Evolutionary conservation across 2,329 filamentous ascomycete species (phyloP).

Genomic region (Septoria linicola): DNA sequence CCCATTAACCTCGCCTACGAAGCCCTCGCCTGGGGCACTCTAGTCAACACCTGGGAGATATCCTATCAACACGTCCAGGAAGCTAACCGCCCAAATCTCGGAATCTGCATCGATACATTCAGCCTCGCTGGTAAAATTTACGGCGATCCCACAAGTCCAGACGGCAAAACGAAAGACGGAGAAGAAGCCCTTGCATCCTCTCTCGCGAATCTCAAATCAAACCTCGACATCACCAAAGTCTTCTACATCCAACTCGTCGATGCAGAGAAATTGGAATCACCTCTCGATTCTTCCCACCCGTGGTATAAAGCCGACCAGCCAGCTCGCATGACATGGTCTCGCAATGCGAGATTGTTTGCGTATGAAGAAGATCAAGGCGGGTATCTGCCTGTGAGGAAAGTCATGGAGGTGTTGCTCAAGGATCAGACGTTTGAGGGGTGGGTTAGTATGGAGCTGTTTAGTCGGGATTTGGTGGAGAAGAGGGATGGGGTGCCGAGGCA

Average conservation of each 20-base stretch:
- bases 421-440: conserved; percentile 65
- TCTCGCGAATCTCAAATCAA: conserved; percentile 53
- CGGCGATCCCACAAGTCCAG: conserved; percentile 60
- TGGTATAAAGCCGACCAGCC: conserved; percentile 60
- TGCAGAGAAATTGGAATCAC: conserved; percentile 60
- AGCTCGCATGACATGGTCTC: conserved; percentile 71
- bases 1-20: conserved; percentile 69
- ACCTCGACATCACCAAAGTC: conserved; percentile 62
- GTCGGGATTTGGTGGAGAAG: conserved; percentile 38
- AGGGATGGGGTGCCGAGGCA: conserved; percentile 8
- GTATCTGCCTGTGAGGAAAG: conserved; percentile 64
- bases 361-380: conserved; percentile 50
- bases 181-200: conserved; percentile 56
- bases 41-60: conserved; percentile 67
- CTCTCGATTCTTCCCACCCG: conserved; percentile 57
- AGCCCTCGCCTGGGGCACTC: conserved; percentile 68
- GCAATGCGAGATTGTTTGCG: conserved; percentile 71
- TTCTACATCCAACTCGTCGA: conserved; percentile 77
- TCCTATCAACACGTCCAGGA: conserved; percentile 65
- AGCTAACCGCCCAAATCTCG: conserved; percentile 69
- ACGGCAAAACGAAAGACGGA: conserved; percentile 55
- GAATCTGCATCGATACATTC: conserved; percentile 74
- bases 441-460: conserved; percentile 69
- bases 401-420: conserved; percentile 61
- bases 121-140: conserved; percentile 71